Percentiles rank a stretch among this genome's conserved stretches.
These are phyloP conservation scores for Mycosphaerella sp. DNA, from an alignment of 2,329 filamentous ascomycete genomes.

Conservation along the genomic window DNA sequence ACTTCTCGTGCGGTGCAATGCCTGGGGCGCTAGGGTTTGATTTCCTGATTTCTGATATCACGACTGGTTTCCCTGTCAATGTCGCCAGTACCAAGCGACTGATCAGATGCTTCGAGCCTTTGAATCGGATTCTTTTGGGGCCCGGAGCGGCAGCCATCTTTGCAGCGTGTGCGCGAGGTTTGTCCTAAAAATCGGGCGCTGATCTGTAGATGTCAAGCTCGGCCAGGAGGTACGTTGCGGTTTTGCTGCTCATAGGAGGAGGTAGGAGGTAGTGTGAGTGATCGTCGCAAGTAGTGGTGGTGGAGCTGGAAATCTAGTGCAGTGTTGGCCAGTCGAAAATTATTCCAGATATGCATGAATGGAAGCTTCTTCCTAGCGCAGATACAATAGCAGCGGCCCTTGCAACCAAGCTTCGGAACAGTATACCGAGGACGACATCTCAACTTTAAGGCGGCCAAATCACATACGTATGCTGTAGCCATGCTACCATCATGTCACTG, in stretches of 20 bases:
- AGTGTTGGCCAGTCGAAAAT: background rate
- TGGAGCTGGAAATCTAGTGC: too few relatives aligned
- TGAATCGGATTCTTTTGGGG: slow-evolving; percentile 50
- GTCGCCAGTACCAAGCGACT: slow-evolving; percentile 84
- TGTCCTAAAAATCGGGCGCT: background rate
- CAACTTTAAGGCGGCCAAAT: background rate
- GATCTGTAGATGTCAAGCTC: background rate
- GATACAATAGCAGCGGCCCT: background rate
- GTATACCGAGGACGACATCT: slow-evolving; percentile 7
- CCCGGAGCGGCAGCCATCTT: slow-evolving; percentile 27
- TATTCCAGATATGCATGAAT: background rate
- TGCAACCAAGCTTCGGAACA: slow-evolving; percentile 1
- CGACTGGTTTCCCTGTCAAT: slow-evolving; percentile 78
- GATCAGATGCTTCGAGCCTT: slow-evolving; percentile 73
- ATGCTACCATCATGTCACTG: background rate
- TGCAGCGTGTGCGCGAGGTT: background rate
- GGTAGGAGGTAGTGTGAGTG: too few relatives aligned
- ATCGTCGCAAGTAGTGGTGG: too few relatives aligned
- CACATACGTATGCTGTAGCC: background rate
- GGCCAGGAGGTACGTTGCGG: background rate
- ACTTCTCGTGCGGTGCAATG: slow-evolving; percentile 86
- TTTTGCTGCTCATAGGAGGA: background rate
- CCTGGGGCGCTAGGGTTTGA: slow-evolving; percentile 80
- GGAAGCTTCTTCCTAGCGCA: background rate
- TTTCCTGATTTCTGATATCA: slow-evolving; percentile 89